These are phyloP conservation scores for Teratosphaeria viscida DNA, from an alignment of 2,329 filamentous ascomycete genomes.

Conservation along the genomic window DNA sequence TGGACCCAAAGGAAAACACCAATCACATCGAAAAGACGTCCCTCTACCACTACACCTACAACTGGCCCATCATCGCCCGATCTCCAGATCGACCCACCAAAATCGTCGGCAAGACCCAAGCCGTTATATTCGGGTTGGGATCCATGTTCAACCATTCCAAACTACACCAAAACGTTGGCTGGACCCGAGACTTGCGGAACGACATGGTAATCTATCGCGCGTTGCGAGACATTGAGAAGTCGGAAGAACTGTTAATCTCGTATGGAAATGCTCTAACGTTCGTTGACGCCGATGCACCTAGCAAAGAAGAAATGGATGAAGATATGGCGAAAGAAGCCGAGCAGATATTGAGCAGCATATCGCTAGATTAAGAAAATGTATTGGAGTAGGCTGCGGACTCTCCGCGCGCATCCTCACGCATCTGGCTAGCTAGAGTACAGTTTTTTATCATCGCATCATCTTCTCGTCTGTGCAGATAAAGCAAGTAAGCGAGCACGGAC, in stretches of 20 bases:
- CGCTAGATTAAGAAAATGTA: slow-evolving; percentile 11
- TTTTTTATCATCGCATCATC: neutral
- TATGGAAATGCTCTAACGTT: slow-evolving; percentile 40
- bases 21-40: slow-evolving; percentile 40
- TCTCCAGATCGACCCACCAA: neutral
- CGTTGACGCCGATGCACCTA: slow-evolving; percentile 30
- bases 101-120: slow-evolving; percentile 33
- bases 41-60: slow-evolving; percentile 48
- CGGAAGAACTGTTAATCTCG: slow-evolving; percentile 46
- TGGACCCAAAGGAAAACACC: slow-evolving; percentile 39
- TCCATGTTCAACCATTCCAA: slow-evolving; percentile 50
- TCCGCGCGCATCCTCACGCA: neutral
- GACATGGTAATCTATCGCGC: slow-evolving; percentile 40
- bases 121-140: slow-evolving; percentile 45
- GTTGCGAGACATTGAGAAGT: slow-evolving; percentile 38
- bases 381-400: neutral
- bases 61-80: slow-evolving; percentile 30
- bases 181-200: slow-evolving; percentile 39
- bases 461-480: neutral
- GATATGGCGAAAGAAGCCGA: slow-evolving; percentile 26
- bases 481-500: neutral
- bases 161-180: slow-evolving; percentile 44
- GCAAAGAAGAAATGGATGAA: slow-evolving; percentile 2
- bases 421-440: neutral
- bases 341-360: slow-evolving; percentile 32